Evolutionary conservation across 2,329 filamentous ascomycete genomes (phyloP).

Genomic region (Epichloe sylvatica): DNA sequence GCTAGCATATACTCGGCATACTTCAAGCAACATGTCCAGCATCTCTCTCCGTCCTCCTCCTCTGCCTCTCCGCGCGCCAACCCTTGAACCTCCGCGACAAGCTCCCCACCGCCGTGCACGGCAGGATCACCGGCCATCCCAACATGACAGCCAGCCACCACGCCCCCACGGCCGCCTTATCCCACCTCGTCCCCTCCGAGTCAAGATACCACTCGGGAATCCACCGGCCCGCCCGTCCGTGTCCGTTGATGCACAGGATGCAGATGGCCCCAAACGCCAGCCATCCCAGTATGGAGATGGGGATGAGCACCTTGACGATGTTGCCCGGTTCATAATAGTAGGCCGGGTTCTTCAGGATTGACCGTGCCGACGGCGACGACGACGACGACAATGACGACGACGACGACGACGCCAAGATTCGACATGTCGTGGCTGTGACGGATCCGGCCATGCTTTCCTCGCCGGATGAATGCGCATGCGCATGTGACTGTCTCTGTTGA

Average conservation of each 20-base stretch:
- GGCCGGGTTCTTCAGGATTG: background rate
- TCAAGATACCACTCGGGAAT: conserved; percentile 22
- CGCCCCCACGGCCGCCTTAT: conserved; percentile 11
- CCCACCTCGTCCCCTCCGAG: conserved; percentile 8
- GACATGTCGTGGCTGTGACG: background rate
- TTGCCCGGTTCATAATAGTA: background rate
- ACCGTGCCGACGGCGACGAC: background rate
- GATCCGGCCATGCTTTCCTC: background rate
- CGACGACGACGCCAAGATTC: background rate
- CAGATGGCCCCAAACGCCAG: conserved; percentile 18
- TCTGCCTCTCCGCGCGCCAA: conserved; percentile 19
- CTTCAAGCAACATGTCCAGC: background rate
- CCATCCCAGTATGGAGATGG: conserved; percentile 16
- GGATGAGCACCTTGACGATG: conserved; percentile 9
- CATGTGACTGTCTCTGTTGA: background rate
- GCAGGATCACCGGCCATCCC: conserved; percentile 44
- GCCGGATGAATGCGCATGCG: too few relatives aligned
- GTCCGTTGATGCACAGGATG: conserved; percentile 18
- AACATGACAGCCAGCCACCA: conserved; percentile 19
- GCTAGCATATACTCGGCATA: background rate
- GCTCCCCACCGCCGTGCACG: conserved; percentile 61
- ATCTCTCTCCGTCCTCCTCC: conserved; percentile 31
- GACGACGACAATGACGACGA: background rate
- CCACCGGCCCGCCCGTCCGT: conserved; percentile 17
- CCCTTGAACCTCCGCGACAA: conserved; percentile 45